A percentile compares a stretch with the other conserved stretches of the same genome.
Conservation (phyloP, 345 rosid genomes). For the Salix dunnii region DNA sequence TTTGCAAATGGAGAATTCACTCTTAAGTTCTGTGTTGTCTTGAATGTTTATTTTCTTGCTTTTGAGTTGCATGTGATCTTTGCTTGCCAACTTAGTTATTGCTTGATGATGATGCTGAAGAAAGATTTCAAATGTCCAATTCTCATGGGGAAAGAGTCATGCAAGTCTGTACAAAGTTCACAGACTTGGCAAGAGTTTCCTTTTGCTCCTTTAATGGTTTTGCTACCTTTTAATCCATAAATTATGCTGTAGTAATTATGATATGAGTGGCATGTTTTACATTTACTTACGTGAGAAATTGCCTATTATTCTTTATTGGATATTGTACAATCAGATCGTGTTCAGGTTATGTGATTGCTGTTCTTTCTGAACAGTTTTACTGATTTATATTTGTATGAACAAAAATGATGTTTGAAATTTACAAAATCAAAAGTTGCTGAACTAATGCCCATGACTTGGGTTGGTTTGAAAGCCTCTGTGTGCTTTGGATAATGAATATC, state of each 20-base stretch:
- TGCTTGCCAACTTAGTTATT: not conserved
- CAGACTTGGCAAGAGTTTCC: not conserved
- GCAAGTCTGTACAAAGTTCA: not conserved
- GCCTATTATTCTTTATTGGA: not conserved
- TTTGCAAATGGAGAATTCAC: not conserved
- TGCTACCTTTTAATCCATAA: not conserved
- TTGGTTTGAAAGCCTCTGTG: not conserved
- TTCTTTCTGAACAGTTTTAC: not conserved
- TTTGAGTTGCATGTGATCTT: not conserved
- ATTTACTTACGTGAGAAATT: too few species aligned
- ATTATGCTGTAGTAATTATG: not conserved
- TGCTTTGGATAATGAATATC: not conserved
- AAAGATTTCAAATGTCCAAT: not conserved
- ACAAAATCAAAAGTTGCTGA: not conserved
- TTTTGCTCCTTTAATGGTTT: not conserved
- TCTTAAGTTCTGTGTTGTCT: not conserved
- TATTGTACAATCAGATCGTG: not conserved
- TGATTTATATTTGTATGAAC: not conserved
- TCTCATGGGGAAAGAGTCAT: not conserved
- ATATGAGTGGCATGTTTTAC: not conserved
- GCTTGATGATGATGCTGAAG: not conserved
- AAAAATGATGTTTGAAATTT: not conserved
- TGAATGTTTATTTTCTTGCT: not conserved
- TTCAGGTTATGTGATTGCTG: not conserved
- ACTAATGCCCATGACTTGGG: not conserved